Percentiles rank a stretch among this genome's conserved stretches.
Conservation (phyloP, 2,329 filamentous ascomycete genomes). For the Erysiphe neolycopersici region DNA sequence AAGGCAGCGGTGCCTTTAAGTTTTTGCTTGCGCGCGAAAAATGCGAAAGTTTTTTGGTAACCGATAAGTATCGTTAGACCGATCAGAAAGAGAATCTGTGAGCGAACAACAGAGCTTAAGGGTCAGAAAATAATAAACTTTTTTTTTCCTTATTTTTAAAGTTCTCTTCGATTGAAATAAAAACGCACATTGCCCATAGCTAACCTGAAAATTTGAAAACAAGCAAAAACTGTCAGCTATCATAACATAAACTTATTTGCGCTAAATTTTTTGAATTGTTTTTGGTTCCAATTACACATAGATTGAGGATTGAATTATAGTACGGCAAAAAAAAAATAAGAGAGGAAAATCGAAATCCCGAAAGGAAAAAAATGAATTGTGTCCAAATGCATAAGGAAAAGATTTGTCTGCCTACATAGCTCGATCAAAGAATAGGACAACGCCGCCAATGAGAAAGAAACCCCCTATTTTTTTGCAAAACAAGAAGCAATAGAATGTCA, state of each 20-base stretch:
- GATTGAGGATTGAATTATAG: not conserved
- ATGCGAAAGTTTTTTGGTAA: conserved; percentile 64
- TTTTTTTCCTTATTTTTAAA: not conserved
- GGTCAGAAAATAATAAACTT: conserved; percentile 1
- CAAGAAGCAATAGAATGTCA: not conserved
- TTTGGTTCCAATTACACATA: not conserved
- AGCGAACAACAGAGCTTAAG: not conserved
- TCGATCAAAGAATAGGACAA: conserved; percentile 92
- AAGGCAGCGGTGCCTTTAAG: conserved; percentile 78
- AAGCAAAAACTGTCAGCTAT: not conserved
- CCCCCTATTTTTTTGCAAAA: conserved; percentile 31
- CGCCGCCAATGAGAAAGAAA: conserved; percentile 81
- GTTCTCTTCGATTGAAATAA: not conserved
- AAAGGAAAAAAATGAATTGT: not conserved
- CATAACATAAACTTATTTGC: too few species aligned
- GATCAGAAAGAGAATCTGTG: conserved; percentile 85
- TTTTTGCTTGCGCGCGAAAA: conserved; percentile 89
- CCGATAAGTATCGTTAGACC: conserved; percentile 92
- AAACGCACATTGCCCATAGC: conserved; percentile 60
- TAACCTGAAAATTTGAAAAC: conserved; percentile 28
- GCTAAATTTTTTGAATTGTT: too few species aligned
- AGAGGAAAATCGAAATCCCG: too few species aligned
- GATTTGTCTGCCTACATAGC: conserved; percentile 40
- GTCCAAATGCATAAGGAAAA: not conserved
- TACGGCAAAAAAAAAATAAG: too few species aligned